phyloP scores from a whole-genome alignment of 805 yeast species.

The Teunomyces pallodes region DNA sequence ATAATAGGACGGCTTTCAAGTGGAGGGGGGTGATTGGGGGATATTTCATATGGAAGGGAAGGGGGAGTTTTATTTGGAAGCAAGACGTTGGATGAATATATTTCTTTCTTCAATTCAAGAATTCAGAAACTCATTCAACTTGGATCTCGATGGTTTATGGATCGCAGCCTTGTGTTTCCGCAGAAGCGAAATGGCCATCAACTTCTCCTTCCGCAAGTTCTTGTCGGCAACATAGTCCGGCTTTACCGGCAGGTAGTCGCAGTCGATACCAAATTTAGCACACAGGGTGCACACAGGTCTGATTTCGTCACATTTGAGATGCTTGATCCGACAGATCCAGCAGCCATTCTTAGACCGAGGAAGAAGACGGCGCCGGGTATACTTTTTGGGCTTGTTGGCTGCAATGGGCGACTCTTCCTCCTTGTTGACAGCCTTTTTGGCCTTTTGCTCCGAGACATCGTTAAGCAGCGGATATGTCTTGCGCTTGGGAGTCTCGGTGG shows the following conservation, averaged over 20 bases:
- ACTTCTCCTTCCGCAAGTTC: constrained; percentile 31
- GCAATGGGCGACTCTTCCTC: background rate
- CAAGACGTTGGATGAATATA: background rate
- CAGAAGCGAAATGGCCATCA: constrained; percentile 27
- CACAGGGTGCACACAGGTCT: constrained; percentile 39
- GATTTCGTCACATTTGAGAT: constrained; percentile 42
- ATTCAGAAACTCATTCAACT: background rate
- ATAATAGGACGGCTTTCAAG: background rate
- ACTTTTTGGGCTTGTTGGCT: constrained; percentile 25
- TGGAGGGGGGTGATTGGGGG: too few relatives aligned
- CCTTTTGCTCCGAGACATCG: constrained; percentile 9
- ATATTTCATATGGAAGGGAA: too few relatives aligned
- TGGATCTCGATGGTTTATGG: background rate
- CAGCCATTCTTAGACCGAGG: constrained; percentile 44
- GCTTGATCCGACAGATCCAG: constrained; percentile 47
- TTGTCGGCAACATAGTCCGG: constrained; percentile 40
- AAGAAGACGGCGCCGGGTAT: constrained; percentile 37
- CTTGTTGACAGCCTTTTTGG: constrained; percentile 7
- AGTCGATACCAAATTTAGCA: constrained; percentile 36
- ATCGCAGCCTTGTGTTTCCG: constrained; percentile 19
- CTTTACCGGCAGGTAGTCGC: constrained; percentile 39
- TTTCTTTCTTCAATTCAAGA: background rate
- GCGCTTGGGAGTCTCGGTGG: constrained; percentile 15
- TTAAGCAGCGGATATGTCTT: constrained; percentile 13
- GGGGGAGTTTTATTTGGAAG: background rate